Base-by-base conservation (phyloP, 345 rosid genomes). In the Cardamine occulta region DNA sequence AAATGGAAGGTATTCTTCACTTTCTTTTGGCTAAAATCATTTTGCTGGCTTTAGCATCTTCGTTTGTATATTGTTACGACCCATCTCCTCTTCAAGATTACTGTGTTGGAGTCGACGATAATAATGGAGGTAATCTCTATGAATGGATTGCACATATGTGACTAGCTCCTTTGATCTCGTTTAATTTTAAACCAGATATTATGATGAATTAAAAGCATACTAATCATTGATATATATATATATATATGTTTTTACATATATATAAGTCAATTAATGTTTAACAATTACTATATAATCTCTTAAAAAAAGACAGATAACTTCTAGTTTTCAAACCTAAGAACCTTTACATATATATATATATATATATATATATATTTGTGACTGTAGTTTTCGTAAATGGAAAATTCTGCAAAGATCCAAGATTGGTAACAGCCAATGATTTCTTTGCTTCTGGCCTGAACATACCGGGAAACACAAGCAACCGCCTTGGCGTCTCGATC, bases 331-430 rank as follows among this genome's bases (percentile, higher is more conserved):
- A 10, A 10, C 7, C 13, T 21, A 21, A 2, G 4, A 23, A 64
- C n/a, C 7, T 31, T 8, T 21, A n/a, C n/a, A n/a, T n/a, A n/a
- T n/a, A n/a, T n/a, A n/a, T n/a, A n/a, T n/a, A n/a, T n/a, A n/a
- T n/a, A n/a, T n/a, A n/a, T n/a, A n/a, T n/a, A n/a, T n/a, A n/a
- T n/a, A n/a, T n/a, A n/a, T n/a, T n/a, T n/a, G n/a, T n/a, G n/a
- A 4, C 26, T 35, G 69, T 60, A 77, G 83, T 74, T 55, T 80
- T 53, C 56, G 80, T 80, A 19, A 80, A 82, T 24, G 83, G 81
- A 18, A 61, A 23, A 31, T 62, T 80, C 35, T 83, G 80, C 73
- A 74, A 74, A 56, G 66, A 66, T 42, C 81, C 83, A 8, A 65
- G 49, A 59, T 53, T 65, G 7, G 54, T 65, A 47, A 70, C 28